phyloP scores from a whole-genome alignment of 2,329 filamentous ascomycete genomes.

The Fusarium sp. region DNA sequence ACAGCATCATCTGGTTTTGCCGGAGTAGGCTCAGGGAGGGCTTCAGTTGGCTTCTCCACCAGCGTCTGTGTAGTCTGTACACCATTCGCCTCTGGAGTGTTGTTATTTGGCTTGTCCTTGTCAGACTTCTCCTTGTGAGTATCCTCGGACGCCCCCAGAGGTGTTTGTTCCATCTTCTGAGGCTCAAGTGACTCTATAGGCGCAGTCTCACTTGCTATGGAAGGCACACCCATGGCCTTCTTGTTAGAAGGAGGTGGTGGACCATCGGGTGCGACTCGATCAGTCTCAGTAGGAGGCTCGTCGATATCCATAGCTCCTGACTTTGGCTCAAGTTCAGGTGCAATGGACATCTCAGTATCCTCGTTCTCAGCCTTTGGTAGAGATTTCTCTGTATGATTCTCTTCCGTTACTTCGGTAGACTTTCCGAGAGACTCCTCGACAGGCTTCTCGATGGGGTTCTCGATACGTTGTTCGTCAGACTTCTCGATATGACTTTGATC shows the following conservation, averaged over 20 bases:
- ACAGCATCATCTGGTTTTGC: not conserved
- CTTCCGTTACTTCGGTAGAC: not conserved
- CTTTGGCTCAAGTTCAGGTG: slow-evolving; percentile 46
- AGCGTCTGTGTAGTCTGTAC: not conserved
- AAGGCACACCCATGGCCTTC: not conserved
- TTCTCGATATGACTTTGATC: not conserved
- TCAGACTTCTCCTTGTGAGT: not conserved
- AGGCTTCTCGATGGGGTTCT: not conserved
- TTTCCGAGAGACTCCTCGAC: not conserved
- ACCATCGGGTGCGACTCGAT: slow-evolving; percentile 6
- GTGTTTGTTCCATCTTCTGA: not conserved
- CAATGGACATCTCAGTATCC: slow-evolving; percentile 2
- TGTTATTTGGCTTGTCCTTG: not conserved
- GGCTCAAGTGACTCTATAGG: slow-evolving; percentile 1
- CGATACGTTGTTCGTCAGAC: not conserved
- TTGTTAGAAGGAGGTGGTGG: slow-evolving; percentile 7
- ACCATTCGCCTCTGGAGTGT: not conserved
- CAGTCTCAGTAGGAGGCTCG: slow-evolving; percentile 16
- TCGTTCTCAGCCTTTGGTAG: not conserved
- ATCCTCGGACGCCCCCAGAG: not conserved
- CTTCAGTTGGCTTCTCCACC: not conserved
- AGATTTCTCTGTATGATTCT: not conserved
- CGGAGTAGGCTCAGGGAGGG: not conserved
- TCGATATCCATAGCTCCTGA: slow-evolving; percentile 55
- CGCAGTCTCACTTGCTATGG: not conserved